These are phyloP conservation scores for Hirschioporus abietinus DNA, from an alignment of 768 basidiomycete species.

Conservation along the genomic window DNA sequence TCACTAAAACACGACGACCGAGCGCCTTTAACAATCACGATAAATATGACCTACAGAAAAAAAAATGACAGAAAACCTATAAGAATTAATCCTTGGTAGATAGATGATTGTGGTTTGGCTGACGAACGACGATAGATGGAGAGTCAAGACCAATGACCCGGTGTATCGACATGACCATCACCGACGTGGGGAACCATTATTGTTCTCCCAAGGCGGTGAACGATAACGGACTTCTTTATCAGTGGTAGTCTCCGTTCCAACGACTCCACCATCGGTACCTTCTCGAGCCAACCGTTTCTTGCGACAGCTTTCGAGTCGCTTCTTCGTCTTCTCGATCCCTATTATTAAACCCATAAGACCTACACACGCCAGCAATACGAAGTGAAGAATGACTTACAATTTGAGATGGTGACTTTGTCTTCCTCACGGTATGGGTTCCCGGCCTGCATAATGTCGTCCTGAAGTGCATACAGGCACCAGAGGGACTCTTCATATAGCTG, in stretches of 20 bases:
- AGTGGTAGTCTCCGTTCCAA: neutral
- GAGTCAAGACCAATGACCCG: neutral
- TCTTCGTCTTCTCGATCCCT: conserved; percentile 86
- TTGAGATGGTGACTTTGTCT: conserved; percentile 72
- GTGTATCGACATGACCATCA: neutral
- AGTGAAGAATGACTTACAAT: conserved; percentile 43
- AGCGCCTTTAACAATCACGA: neutral
- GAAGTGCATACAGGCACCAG: conserved; percentile 89
- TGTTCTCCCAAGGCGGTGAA: neutral
- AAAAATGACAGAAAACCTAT: neutral
- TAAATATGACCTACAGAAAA: neutral
- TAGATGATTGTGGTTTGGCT: neutral
- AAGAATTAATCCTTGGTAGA: neutral
- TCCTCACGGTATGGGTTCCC: conserved; percentile 85
- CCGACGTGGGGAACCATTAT: neutral
- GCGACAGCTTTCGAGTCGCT: conserved; percentile 73
- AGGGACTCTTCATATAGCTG: conserved; percentile 92
- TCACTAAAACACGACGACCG: neutral
- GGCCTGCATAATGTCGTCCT: conserved; percentile 79
- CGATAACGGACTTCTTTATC: neutral
- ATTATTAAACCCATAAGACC: neutral
- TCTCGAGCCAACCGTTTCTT: neutral
- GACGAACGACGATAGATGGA: neutral
- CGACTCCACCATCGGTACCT: neutral
- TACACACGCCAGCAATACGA: conserved; percentile 6